phyloP scores from a whole-genome alignment of 2,329 filamentous ascomycete genomes.

The Diaporthe caulivora region DNA sequence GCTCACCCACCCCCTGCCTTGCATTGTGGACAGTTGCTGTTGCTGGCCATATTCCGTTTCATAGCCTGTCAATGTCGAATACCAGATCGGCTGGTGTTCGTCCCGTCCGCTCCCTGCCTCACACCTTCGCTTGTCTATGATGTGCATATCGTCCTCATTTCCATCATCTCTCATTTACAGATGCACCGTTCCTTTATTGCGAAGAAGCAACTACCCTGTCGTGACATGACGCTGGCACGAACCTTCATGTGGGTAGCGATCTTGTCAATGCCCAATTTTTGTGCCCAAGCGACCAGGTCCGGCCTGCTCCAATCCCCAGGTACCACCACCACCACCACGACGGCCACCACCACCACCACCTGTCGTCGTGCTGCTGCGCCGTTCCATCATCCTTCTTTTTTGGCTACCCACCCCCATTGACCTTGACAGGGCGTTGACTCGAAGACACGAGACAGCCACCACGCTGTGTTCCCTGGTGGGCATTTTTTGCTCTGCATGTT shows the following conservation, averaged over 20 bases:
- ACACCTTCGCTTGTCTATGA: neutral
- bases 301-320: constrained; percentile 7
- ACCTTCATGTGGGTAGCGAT: constrained; percentile 14
- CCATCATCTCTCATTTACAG: constrained; percentile 10
- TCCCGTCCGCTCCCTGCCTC: neutral
- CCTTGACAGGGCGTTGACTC: constrained; percentile 23
- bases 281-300: constrained; percentile 23
- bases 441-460: constrained; percentile 8
- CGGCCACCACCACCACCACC: too few relatives aligned
- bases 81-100: neutral
- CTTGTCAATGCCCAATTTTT: constrained; percentile 25
- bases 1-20: neutral
- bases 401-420: neutral
- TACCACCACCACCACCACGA: too few relatives aligned
- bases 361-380: neutral
- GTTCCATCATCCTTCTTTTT: neutral
- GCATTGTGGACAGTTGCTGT: neutral
- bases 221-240: neutral
- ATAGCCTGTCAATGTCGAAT: neutral
- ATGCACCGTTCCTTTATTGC: constrained; percentile 1
- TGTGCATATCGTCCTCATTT: constrained; percentile 23
- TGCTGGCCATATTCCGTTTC: neutral
- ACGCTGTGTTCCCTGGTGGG: neutral
- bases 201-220: constrained; percentile 15
- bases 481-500: constrained; percentile 22